phyloP scores from a whole-genome alignment of 1,284 basidiomycete genomes.

The Pseudozyma hubeiensis region DNA sequence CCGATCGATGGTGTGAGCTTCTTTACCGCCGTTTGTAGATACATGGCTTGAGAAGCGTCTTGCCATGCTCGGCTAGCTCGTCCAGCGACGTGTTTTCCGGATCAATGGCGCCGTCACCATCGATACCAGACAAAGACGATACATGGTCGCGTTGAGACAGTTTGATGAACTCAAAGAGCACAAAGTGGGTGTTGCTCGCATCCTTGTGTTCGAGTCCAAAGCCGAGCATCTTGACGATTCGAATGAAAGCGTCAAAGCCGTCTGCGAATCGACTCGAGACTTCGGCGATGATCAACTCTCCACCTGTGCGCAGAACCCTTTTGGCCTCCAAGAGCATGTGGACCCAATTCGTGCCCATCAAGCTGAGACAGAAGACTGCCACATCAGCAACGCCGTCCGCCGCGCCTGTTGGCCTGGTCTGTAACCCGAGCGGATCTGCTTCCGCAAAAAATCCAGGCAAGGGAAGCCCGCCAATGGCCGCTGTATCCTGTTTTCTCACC shows the following conservation, averaged over 20 bases:
- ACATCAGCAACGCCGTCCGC: conserved; percentile 80
- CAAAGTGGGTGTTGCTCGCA: conserved; percentile 56
- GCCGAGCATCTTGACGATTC: conserved; percentile 79
- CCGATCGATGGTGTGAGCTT: not conserved
- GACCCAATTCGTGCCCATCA: conserved; percentile 98
- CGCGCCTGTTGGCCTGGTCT: not conserved
- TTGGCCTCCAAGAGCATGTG: conserved; percentile 88
- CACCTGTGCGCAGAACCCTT: conserved; percentile 83
- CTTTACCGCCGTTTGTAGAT: conserved; percentile 90
- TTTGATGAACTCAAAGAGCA: conserved; percentile 57
- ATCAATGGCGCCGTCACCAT: not conserved
- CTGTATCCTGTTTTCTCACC: conserved; percentile 60
- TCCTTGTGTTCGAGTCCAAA: conserved; percentile 79
- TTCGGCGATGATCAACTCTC: conserved; percentile 90
- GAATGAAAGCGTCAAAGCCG: conserved; percentile 76
- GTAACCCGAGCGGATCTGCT: conserved; percentile 21
- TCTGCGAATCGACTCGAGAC: conserved; percentile 73
- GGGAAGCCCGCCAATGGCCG: conserved; percentile 45
- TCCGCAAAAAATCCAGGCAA: conserved; percentile 43
- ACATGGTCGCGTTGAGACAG: conserved; percentile 5
- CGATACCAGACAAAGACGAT: not conserved
- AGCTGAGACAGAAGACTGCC: conserved; percentile 89
- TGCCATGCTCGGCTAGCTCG: conserved; percentile 74
- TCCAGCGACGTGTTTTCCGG: conserved; percentile 41
- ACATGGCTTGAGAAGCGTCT: conserved; percentile 84